A percentile compares a stretch with the other conserved stretches of the same genome.
phyloP scores from a whole-genome alignment of 768 basidiomycete species.

The Russula abietina region DNA sequence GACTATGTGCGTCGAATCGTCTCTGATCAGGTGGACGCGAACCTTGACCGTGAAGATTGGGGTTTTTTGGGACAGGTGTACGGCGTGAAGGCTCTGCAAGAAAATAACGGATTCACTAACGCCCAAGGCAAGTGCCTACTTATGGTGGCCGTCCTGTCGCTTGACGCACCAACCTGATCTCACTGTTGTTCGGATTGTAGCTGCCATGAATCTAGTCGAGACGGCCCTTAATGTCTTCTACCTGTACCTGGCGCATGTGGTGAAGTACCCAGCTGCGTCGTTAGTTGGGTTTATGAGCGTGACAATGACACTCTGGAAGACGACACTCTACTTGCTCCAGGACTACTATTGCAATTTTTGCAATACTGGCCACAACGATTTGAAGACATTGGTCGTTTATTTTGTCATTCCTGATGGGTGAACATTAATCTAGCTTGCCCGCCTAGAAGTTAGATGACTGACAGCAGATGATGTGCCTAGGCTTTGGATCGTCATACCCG shows the following conservation, averaged over 20 bases:
- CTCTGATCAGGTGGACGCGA: conserved; percentile 13
- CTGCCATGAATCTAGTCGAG: conserved; percentile 74
- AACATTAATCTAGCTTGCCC: conserved; percentile 27
- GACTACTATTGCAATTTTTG: conserved; percentile 76
- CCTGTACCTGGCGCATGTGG: conserved; percentile 66
- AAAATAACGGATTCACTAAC: conserved; percentile 73
- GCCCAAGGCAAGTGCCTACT: conserved; percentile 52
- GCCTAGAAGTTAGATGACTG: neutral
- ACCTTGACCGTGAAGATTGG: neutral
- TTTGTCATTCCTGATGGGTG: conserved; percentile 82
- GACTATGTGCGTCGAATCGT: conserved; percentile 33
- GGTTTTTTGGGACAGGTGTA: conserved; percentile 50
- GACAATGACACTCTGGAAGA: conserved; percentile 81
- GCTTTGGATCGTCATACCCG: conserved; percentile 72
- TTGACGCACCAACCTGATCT: neutral
- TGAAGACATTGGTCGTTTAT: conserved; percentile 44
- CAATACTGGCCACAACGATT: conserved; percentile 66
- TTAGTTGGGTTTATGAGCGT: conserved; percentile 68
- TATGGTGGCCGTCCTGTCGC: neutral
- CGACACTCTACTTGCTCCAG: conserved; percentile 72
- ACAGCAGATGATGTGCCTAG: conserved; percentile 34
- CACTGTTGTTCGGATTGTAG: conserved; percentile 35
- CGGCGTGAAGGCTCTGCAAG: conserved; percentile 57
- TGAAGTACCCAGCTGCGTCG: conserved; percentile 56
- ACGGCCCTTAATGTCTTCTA: conserved; percentile 68